Evolutionary conservation across 2,329 filamentous ascomycete species (phyloP).

Genomic region (Diaporthe aspalathi): DNA sequence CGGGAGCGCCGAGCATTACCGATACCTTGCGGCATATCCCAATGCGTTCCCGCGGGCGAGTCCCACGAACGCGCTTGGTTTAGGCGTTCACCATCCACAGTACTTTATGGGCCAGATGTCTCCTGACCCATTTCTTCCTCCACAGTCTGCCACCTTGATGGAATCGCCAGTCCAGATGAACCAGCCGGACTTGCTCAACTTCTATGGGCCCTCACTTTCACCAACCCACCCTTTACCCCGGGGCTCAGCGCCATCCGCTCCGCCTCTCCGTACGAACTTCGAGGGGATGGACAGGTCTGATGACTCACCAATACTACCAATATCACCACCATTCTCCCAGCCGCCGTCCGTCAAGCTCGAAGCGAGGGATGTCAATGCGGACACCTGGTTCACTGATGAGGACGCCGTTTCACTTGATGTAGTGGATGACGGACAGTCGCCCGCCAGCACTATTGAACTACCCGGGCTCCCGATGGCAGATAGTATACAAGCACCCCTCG

Average conservation of each 20-base stretch:
- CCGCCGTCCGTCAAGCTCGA: slow-evolving; percentile 13
- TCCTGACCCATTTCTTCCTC: slow-evolving; percentile 26
- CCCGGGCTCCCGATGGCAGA: slow-evolving; percentile 54
- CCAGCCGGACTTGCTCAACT: slow-evolving; percentile 32
- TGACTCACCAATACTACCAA: slow-evolving; percentile 12
- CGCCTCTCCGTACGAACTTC: slow-evolving; percentile 22
- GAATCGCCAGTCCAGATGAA: slow-evolving; percentile 30
- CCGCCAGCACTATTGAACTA: slow-evolving; percentile 53
- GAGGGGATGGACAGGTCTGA: slow-evolving; percentile 19
- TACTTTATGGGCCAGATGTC: slow-evolving; percentile 37
- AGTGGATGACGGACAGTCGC: slow-evolving; percentile 68
- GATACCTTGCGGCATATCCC: slow-evolving; percentile 49
- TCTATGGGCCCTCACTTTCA: slow-evolving; percentile 14
- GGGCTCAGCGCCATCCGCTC: neutral
- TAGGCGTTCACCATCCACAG: slow-evolving; percentile 35
- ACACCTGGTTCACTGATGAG: slow-evolving; percentile 66
- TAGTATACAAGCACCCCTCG: slow-evolving; percentile 51
- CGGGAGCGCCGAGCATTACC: slow-evolving; percentile 46
- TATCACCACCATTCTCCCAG: slow-evolving; percentile 21
- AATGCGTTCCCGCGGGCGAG: slow-evolving; percentile 41
- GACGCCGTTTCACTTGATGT: slow-evolving; percentile 69
- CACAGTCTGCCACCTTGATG: slow-evolving; percentile 8
- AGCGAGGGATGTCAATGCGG: slow-evolving; percentile 46
- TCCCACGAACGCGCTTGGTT: slow-evolving; percentile 41
- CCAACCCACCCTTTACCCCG: slow-evolving; percentile 16